phyloP scores from a whole-genome alignment of 2,329 filamentous ascomycete genomes.

The Zelopaecilomyces penicillatus region DNA sequence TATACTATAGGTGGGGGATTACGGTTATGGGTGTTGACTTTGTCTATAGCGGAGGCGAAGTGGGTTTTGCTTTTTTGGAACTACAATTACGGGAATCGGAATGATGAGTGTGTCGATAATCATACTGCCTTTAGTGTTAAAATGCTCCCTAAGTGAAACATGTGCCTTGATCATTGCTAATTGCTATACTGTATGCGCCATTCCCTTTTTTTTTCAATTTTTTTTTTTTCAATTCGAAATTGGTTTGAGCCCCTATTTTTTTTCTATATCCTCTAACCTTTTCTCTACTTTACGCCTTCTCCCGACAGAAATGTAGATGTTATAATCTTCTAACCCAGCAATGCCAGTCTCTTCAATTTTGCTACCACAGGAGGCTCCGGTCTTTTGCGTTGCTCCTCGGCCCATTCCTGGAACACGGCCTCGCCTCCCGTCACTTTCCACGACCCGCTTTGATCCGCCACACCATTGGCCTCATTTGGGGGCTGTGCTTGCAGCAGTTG shows the following conservation, averaged over 20 bases:
- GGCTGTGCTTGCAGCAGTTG: constrained; percentile 9
- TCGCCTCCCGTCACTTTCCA: constrained; percentile 39
- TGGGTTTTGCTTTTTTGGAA: constrained; percentile 14
- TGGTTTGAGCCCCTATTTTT: background rate
- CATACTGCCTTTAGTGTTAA: background rate
- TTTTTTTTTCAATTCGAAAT: constrained; percentile 1
- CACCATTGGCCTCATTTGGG: constrained; percentile 3
- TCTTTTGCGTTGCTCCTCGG: constrained; percentile 36
- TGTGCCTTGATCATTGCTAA: no score
- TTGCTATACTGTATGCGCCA: no score
- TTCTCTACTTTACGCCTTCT: constrained; percentile 1
- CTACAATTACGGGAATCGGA: constrained; percentile 6
- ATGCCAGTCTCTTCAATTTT: constrained; percentile 39
- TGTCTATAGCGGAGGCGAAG: constrained; percentile 27
- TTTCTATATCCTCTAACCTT: background rate
- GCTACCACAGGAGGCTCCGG: constrained; percentile 42
- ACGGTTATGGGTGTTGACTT: constrained; percentile 5
- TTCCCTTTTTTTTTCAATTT: constrained; percentile 3
- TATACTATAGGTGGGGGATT: background rate
- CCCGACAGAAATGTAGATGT: background rate
- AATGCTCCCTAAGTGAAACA: no score
- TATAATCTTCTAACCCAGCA: constrained; percentile 32
- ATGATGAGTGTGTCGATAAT: background rate
- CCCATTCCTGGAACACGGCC: constrained; percentile 43
- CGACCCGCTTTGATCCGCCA: constrained; percentile 13